Conservation (phyloP, 805 yeast species). For the Lachancea fermentati region DNA sequence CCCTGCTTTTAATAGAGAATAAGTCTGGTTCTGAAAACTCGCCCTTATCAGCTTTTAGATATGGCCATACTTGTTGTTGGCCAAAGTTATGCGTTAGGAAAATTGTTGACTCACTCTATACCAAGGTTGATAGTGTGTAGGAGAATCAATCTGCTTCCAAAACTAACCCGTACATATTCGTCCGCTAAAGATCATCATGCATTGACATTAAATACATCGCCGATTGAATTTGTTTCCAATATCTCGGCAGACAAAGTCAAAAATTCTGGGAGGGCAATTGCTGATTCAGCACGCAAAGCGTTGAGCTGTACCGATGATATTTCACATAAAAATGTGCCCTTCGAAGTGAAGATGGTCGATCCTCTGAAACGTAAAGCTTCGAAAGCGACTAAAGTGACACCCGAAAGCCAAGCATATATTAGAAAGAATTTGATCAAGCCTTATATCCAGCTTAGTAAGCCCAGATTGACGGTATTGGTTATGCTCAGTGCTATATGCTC, state of each 20-base stretch:
- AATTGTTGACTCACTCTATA: background rate
- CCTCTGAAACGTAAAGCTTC: slow-evolving; percentile 11
- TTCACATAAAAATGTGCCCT: slow-evolving; percentile 37
- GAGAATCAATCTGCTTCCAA: background rate
- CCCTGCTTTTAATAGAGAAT: background rate
- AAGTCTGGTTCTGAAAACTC: background rate
- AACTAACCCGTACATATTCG: background rate
- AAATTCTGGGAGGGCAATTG: slow-evolving; percentile 10
- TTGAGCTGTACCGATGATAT: slow-evolving; percentile 33
- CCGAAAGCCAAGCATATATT: slow-evolving; percentile 16
- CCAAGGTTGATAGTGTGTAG: background rate
- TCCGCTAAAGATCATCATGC: background rate
- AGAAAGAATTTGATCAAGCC: slow-evolving; percentile 46
- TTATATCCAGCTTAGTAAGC: slow-evolving; percentile 82
- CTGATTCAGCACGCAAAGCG: slow-evolving; percentile 27
- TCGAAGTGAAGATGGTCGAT: slow-evolving; percentile 45
- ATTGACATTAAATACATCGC: slow-evolving; percentile 29
- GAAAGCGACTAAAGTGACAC: slow-evolving; percentile 11
- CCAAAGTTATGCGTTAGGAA: background rate
- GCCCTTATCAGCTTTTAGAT: background rate
- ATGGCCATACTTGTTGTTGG: background rate
- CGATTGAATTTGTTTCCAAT: slow-evolving; percentile 37
- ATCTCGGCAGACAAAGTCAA: slow-evolving; percentile 12
- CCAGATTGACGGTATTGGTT: slow-evolving; percentile 78
- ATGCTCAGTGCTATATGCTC: slow-evolving; percentile 90